Evolutionary conservation across 2,329 filamentous ascomycete genomes (phyloP), one percentile per base, ranked within the genome.

Genomic region (Plenodomus biglobosus): DNA sequence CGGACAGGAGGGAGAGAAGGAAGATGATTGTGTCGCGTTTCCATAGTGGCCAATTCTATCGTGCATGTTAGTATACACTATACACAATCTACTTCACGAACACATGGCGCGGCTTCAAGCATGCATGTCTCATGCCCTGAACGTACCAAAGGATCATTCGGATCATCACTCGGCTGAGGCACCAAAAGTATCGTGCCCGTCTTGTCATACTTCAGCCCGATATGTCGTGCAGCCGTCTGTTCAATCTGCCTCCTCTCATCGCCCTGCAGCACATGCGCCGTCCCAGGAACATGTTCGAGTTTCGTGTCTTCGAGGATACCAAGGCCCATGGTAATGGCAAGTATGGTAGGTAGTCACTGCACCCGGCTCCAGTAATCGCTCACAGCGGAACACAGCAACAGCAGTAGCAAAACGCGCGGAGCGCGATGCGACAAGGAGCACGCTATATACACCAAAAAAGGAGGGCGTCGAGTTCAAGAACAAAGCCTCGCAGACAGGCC

Each of bases 161-260:
- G 90, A 69, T 95, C 90, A 71, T 95, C 87, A 53, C 86, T 92
- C 2, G 92, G 92, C 66, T 96, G 92, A 4, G 92, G 92, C 4
- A 95, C 87, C 24, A 96, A 82, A 59, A 96, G 88, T 61, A 92
- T 87, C 16, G 78, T 76, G 27, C 88, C 86, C 53, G 78, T 85
- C 43, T 72, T 80, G 71, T 92, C 88, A 70, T 85, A 88, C 72
- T 94, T 95, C 59, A 94, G 73, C 50, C 76, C 75, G 13, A 71
- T 62, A 20, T 76, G 68, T 38, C 70, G 58, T 16, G 51, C 53
- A 19, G 48, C 56, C 36, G 41, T 53, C 11, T 57, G 43, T 48
- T 72, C 73, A 32, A 73, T 62, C 34, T 55, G 40, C 17, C 53
- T 48, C 36, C 59, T 45, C 15, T 51, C 40, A 21, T 64, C 60